Base-by-base conservation (phyloP, 2,329 filamentous ascomycete species). In the Ophidiomyces ophidiicola region DNA sequence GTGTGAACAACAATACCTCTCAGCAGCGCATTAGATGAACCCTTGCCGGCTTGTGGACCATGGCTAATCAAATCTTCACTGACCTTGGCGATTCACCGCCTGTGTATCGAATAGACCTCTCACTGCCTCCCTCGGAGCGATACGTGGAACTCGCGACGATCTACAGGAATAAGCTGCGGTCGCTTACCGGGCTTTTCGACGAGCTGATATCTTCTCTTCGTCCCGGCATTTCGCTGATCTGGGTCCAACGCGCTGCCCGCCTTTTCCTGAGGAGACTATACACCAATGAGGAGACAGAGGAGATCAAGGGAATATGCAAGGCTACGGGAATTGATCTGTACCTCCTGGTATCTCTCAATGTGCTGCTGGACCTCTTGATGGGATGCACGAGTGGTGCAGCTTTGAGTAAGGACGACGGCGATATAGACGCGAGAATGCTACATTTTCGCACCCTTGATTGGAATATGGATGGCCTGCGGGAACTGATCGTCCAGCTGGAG, bases 301-400 rank as follows among this genome's bases (percentile, higher is more conserved):
- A 81, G 52, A 55, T 82, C n/a, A 57, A 53, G 3, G 76, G 76
- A 0, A 75, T 81, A 24, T 64, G 67, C 18, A 53, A 59, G 18
- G 62, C 56, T 2, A 66, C 66, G 0, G 68, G 64, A 0, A 60
- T 80, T 3, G 62, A 70, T 1, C 60, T 80, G 53, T 74, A 76
- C 46, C 55, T 80, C 0, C 60, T 81, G 0, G 68, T 81, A 2
- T 68, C 69, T 2, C 68, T 78, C 48, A 81, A 81, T 47, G 71
- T 74, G 1, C 56, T 80, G 1, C 61, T 81, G 1, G 78, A 82
- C 48, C 57, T 72, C 4, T 60, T 81, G 24, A 69, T 81, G 57
- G 77, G 76, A 2, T 81, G 78, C 51, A 80, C 76, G 1, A 78
- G 72, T 44, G 72, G 72, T 15, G 72, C 64, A 11, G 58, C 56